These are phyloP conservation scores for Microsporum ferrugineum DNA, from an alignment of 2,329 filamentous ascomycete species.

Conservation along the genomic window DNA sequence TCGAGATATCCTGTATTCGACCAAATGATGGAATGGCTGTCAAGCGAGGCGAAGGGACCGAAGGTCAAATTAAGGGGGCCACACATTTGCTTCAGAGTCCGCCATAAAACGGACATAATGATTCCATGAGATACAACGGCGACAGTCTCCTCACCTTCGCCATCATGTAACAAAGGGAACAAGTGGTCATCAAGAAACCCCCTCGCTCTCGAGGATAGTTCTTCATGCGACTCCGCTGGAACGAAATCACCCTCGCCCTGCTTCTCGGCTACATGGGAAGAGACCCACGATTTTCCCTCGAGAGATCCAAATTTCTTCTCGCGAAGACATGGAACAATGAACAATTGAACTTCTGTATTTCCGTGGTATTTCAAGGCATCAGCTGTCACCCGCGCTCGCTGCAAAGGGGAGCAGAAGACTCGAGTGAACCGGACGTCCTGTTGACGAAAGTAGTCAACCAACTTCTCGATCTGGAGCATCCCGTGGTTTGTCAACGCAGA, in stretches of 20 bases:
- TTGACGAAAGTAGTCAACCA: slow-evolving; percentile 56
- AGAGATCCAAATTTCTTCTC: slow-evolving; percentile 34
- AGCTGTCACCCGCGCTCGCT: slow-evolving; percentile 50
- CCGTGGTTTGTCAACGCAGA: slow-evolving; percentile 72
- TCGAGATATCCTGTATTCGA: slow-evolving; percentile 55
- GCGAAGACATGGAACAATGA: slow-evolving; percentile 20
- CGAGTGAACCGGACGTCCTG: slow-evolving; percentile 54
- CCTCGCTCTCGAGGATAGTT: slow-evolving; percentile 54
- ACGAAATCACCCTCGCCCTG: slow-evolving; percentile 10
- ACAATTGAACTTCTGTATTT: slow-evolving; percentile 9
- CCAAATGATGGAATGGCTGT: slow-evolving; percentile 44
- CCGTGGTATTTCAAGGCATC: slow-evolving; percentile 17
- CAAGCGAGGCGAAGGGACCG: slow-evolving; percentile 25
- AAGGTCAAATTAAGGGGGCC: slow-evolving; percentile 36
- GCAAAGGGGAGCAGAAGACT: slow-evolving; percentile 67
- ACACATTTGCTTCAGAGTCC: slow-evolving; percentile 48
- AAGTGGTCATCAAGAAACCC: slow-evolving; percentile 56
- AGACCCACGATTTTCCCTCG: slow-evolving; percentile 23
- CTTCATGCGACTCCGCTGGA: slow-evolving; percentile 51
- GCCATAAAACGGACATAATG: slow-evolving; percentile 59
- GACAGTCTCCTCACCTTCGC: slow-evolving; percentile 34
- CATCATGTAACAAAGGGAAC: slow-evolving; percentile 41
- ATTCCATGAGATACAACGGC: slow-evolving; percentile 75
- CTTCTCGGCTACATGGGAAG: slow-evolving; percentile 4
- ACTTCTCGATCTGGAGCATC: slow-evolving; percentile 60